Evolutionary conservation across 495 filamentous ascomycete genomes (phyloP).

Genomic region (Terfezia claveryi): DNA sequence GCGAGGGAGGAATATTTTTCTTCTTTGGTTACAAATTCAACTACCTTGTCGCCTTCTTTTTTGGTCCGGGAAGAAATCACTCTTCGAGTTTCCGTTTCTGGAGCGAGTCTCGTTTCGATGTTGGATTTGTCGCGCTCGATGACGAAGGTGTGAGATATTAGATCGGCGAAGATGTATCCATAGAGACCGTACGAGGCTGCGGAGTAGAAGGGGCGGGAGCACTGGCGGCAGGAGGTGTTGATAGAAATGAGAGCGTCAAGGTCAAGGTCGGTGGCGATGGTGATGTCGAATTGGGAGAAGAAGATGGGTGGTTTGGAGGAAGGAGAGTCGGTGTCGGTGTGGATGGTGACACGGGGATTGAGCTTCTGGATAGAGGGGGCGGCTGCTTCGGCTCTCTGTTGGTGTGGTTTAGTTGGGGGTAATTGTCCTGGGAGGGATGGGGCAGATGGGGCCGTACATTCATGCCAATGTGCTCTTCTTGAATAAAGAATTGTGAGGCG

Average conservation of each 20-base stretch:
- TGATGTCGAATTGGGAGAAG: conserved; percentile 58
- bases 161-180: conserved; percentile 83
- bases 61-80: conserved; percentile 49
- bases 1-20: conserved; percentile 45
- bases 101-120: conserved; percentile 34
- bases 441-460: conserved; percentile 29
- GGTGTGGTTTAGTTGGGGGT: neutral
- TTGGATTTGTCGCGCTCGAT: conserved; percentile 64
- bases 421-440: neutral
- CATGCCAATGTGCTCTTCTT: conserved; percentile 44
- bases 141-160: conserved; percentile 69
- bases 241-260: conserved; percentile 44
- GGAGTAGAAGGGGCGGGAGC: conserved; percentile 65
- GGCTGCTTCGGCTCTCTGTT: conserved; percentile 53
- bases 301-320: conserved; percentile 41
- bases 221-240: conserved; percentile 60
- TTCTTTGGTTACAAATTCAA: conserved; percentile 79
- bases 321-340: conserved; percentile 43
- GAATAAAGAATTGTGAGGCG: conserved; percentile 71
- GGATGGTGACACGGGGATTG: conserved; percentile 71
- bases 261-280: conserved; percentile 79
- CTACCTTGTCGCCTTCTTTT: conserved; percentile 46
- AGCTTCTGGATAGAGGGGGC: conserved; percentile 54
- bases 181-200: conserved; percentile 74
- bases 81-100: conserved; percentile 57